phyloP scores from a whole-genome alignment of 2,329 filamentous ascomycete genomes.

The Aspergillus sp. region DNA sequence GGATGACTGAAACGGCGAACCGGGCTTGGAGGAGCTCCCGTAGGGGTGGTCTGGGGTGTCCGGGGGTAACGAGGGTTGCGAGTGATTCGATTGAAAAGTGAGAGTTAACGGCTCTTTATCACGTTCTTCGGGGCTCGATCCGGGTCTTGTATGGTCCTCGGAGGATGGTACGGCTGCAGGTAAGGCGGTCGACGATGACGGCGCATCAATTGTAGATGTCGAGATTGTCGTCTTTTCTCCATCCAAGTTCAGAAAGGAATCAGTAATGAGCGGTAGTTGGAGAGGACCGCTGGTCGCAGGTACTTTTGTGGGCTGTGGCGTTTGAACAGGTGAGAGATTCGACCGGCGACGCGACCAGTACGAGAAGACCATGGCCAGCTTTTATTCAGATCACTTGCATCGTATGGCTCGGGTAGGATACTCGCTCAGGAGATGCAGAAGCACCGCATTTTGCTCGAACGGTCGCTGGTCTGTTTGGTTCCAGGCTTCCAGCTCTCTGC shows the following conservation, averaged over 20 bases:
- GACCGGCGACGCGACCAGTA: conserved; percentile 39
- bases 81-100: conserved; percentile 26
- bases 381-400: conserved; percentile 14
- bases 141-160: conserved; percentile 28
- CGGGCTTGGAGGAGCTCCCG: conserved; percentile 30
- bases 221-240: conserved; percentile 23
- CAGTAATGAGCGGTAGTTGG: conserved; percentile 34
- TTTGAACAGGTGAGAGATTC: conserved; percentile 28
- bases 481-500: not conserved
- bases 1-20: conserved; percentile 36
- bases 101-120: conserved; percentile 19
- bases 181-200: conserved; percentile 29
- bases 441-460: conserved; percentile 14
- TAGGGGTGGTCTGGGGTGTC: conserved; percentile 27
- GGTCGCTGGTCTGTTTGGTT: conserved; percentile 5
- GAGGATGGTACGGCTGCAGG: conserved; percentile 28
- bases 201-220: conserved; percentile 20
- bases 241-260: conserved; percentile 26
- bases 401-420: conserved; percentile 8
- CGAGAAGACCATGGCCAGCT: conserved; percentile 37
- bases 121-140: conserved; percentile 32
- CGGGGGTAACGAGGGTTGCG: conserved; percentile 25
- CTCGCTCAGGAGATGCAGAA: conserved; percentile 17
- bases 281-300: conserved; percentile 27
- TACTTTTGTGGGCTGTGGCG: conserved; percentile 23